These are phyloP conservation scores for Naganishia sp. DNA, from an alignment of 1,284 basidiomycete species.

Conservation along the genomic window DNA sequence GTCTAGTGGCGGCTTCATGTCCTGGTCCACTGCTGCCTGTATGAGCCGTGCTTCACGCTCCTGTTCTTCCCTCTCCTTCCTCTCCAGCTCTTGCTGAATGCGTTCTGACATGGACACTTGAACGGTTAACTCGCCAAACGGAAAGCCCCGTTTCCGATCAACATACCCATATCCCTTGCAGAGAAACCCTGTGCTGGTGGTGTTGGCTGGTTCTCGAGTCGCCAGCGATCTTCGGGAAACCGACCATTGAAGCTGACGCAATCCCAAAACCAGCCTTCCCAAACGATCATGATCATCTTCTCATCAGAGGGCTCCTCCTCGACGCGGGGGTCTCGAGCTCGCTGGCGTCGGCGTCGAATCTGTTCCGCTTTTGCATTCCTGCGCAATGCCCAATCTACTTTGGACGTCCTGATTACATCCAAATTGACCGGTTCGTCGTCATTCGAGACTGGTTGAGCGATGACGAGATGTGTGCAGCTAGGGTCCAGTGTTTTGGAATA, in stretches of 20 bases:
- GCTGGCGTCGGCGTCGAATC: constrained; percentile 5
- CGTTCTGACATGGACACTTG: constrained; percentile 34
- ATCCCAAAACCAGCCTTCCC: constrained; percentile 54
- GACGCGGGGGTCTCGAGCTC: constrained; percentile 1
- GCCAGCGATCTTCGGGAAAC: constrained; percentile 47
- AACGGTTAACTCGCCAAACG: constrained; percentile 38
- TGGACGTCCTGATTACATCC: constrained; percentile 41
- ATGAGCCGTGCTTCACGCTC: constrained; percentile 37
- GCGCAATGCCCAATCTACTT: constrained; percentile 42
- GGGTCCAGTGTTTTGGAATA: constrained; percentile 52
- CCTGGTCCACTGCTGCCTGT: constrained; percentile 42
- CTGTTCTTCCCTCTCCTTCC: constrained; percentile 28
- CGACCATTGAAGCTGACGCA: constrained; percentile 48
- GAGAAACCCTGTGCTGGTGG: constrained; percentile 20
- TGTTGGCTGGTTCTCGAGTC: constrained; percentile 12
- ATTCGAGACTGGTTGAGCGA: constrained; percentile 38
- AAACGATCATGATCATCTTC: constrained; percentile 31
- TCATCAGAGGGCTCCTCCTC: constrained; percentile 9
- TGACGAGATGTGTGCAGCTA: constrained; percentile 50
- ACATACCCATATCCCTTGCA: constrained; percentile 22
- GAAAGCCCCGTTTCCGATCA: constrained; percentile 35
- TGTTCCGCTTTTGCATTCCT: constrained; percentile 38
- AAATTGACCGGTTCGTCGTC: constrained; percentile 14
- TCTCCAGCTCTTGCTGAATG: constrained; percentile 33
- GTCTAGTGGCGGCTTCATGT: constrained; percentile 33